Evolutionary conservation across 2,329 filamentous ascomycete species (phyloP), one percentile per base, ranked within the genome.

Genomic region (Aureobasidium sp.): DNA sequence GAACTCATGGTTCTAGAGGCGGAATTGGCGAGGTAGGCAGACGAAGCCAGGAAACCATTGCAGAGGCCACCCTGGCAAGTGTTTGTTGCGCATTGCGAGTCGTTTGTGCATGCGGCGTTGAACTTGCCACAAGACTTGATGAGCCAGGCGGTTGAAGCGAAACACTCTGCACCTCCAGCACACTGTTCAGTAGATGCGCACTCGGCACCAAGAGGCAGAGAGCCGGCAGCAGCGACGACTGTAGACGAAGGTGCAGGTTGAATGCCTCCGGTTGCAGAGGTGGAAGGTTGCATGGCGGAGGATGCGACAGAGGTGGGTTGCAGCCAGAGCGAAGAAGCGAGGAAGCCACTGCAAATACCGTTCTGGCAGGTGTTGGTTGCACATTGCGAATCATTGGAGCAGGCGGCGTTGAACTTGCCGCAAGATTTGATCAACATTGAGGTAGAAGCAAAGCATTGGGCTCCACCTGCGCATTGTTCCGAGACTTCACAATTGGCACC

Each of bases 291-390:
- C n/a, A n/a, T 30, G 17, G n/a, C 30, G 5, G 19, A 24, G 6
- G 42, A 41, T 14, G 41, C 42, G 19, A 42, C 35, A n/a, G 30
- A 30, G 4, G 30, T 22, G 2, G 44, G n/a, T 3, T 3, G 17
- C 19, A 14, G 22, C 25, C 17, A 40, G 25, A 38, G 3, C 5
- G 54, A 47, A 8, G 55, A 52, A 16, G 56, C 22, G 25, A 57
- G 27, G 52, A 61, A 50, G 40, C 61, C 61, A 22, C 55, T 60
- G 58, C 61, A 63, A 24, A 63, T 42, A 2, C 60, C 60, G 12
- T 58, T 55, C 39, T 59, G 56, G 58, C 61, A 63, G 12, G 59
- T 60, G 48, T 63, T 63, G 57, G 42, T 58, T 1, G 60, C 61
- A 37, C 61, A 63, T 39, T 63, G 60, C 19, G 41, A 34, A 44